These are phyloP conservation scores for Naumovozyma baii DNA, from an alignment of 805 yeast species.

Conservation along the genomic window DNA sequence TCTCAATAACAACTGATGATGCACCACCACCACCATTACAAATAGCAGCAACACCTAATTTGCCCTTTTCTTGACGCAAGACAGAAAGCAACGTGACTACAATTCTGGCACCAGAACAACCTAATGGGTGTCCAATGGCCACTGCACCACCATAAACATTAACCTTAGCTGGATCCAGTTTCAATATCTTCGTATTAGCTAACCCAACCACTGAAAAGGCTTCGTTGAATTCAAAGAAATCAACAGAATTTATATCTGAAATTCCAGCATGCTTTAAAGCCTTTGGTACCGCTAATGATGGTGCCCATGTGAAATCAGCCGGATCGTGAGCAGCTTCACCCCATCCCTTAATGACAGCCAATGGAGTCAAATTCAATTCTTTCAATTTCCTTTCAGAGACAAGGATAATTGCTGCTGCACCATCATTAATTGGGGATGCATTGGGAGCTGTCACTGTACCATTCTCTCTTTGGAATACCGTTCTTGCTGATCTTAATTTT, in stretches of 20 bases:
- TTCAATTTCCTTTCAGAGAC: conserved; percentile 77
- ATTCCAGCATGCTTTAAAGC: conserved; percentile 83
- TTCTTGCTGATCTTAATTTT: conserved; percentile 73
- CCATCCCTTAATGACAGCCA: conserved; percentile 87
- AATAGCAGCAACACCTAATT: conserved; percentile 88
- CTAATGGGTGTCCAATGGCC: conserved; percentile 90
- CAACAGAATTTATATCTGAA: conserved; percentile 50
- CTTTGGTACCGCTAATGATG: conserved; percentile 90
- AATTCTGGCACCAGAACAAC: conserved; percentile 93
- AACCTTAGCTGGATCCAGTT: conserved; percentile 54
- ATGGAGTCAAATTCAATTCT: conserved; percentile 79
- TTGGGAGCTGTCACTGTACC: conserved; percentile 98
- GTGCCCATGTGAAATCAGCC: conserved; percentile 91
- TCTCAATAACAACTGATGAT: conserved; percentile 81
- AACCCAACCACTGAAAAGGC: conserved; percentile 95
- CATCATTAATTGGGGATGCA: conserved; percentile 93
- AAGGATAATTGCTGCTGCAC: conserved; percentile 90
- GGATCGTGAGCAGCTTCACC: conserved; percentile 98
- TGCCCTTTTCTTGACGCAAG: conserved; percentile 74
- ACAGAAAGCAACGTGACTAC: conserved; percentile 78
- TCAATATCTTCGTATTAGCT: conserved; percentile 69
- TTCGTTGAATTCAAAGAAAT: conserved; percentile 92
- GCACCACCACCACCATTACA: conserved; percentile 99
- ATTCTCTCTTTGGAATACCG: conserved; percentile 87
- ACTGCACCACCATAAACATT: conserved; percentile 95